These are phyloP conservation scores for Ascochyta fabae DNA, from an alignment of 2,329 filamentous ascomycete species.

Conservation along the genomic window DNA sequence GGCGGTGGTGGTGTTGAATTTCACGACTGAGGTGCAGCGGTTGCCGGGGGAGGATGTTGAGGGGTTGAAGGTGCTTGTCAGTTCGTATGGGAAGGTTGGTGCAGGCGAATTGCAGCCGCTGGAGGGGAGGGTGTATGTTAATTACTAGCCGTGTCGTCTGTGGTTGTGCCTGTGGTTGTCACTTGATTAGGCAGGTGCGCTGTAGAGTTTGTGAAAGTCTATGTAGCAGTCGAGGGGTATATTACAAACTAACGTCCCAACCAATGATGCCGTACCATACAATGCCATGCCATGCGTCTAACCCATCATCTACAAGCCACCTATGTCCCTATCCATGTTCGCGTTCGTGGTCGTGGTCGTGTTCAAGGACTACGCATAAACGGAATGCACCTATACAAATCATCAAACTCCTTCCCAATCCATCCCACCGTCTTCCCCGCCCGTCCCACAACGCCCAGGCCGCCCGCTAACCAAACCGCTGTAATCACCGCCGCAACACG, in stretches of 20 bases:
- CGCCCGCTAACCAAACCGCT: conserved; percentile 80
- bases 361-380: conserved; percentile 52
- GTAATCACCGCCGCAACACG: conserved; percentile 64
- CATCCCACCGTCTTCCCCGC: conserved; percentile 75
- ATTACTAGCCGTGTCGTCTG: conserved; percentile 23
- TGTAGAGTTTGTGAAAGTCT: not conserved
- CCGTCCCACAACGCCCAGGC: conserved; percentile 76
- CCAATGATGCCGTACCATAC: conserved; percentile 1
- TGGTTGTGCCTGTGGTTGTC: too few relatives aligned
- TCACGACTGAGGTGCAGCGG: conserved; percentile 35
- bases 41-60: conserved; percentile 5
- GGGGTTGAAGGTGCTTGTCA: conserved; percentile 54
- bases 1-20: conserved; percentile 50
- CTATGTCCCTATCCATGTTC: too few relatives aligned
- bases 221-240: conserved; percentile 28
- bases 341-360: too few relatives aligned
- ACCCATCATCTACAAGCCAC: not conserved
- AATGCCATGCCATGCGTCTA: not conserved
- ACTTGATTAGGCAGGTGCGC: too few relatives aligned
- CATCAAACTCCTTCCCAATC: conserved; percentile 81
- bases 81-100: conserved; percentile 39
- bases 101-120: conserved; percentile 38
- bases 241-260: conserved; percentile 19
- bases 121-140: conserved; percentile 48
- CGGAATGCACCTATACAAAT: conserved; percentile 69